Percentiles rank a stretch among this genome's conserved stretches.
These are phyloP conservation scores for Coemansia sp. DNA, from an alignment of 192 early-diverging fungal species.

Conservation along the genomic window DNA sequence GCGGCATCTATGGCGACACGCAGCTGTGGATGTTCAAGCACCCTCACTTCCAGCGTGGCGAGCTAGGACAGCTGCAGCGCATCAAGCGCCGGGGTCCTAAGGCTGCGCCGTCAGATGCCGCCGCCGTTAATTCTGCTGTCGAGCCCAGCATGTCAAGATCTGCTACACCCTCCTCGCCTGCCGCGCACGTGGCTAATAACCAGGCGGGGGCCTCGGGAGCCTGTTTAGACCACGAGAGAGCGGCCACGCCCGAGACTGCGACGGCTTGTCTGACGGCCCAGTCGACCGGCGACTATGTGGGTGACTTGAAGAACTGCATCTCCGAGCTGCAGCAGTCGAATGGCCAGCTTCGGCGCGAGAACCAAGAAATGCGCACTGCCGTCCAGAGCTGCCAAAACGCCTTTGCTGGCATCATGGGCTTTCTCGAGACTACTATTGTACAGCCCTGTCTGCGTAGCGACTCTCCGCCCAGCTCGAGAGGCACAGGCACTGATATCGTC, in stretches of 20 bases:
- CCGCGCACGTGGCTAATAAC: neutral
- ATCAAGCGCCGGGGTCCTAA: conserved; percentile 50
- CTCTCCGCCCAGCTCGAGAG: neutral
- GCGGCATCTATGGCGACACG: conserved; percentile 34
- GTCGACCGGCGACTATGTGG: conserved; percentile 16
- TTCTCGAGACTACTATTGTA: conserved; percentile 40
- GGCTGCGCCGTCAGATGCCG: neutral
- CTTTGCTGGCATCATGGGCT: conserved; percentile 42
- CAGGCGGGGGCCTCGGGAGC: neutral
- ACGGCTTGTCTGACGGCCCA: neutral
- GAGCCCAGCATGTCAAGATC: conserved; percentile 2
- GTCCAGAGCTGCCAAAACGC: conserved; percentile 26
- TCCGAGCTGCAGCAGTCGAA: conserved; percentile 31
- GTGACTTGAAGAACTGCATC: conserved; percentile 24
- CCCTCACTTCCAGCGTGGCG: conserved; percentile 36
- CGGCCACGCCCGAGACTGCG: neutral
- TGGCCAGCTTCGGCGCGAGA: conserved; percentile 34
- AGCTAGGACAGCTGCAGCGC: conserved; percentile 38
- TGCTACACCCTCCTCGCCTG: conserved; percentile 8
- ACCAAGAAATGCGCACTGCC: conserved; percentile 40
- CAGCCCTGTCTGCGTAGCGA: conserved; percentile 12
- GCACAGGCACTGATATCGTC: conserved; percentile 5
- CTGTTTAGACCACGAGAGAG: neutral
- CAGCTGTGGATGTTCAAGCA: conserved; percentile 56
- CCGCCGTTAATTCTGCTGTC: neutral